Evolutionary conservation across 148 eudicot species (phyloP).

Genomic region (Camellia japonica): DNA sequence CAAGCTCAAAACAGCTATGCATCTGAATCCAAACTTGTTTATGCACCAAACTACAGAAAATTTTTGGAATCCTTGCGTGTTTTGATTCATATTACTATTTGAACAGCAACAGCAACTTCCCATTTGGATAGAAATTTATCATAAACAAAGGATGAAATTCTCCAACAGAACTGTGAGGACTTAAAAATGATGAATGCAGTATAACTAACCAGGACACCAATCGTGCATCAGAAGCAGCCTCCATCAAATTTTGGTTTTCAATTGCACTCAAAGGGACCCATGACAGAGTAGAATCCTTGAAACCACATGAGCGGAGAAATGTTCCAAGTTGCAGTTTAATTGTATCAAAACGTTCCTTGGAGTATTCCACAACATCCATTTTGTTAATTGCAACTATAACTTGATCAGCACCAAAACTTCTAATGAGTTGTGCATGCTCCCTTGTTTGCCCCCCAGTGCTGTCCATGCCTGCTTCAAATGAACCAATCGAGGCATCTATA

Average conservation of each 20-base stretch:
- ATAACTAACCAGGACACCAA: slow-evolving; percentile 73
- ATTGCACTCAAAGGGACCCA: slow-evolving; percentile 96
- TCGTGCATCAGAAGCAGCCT: slow-evolving; percentile 65
- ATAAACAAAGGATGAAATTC: background rate
- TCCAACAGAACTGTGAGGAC: slow-evolving; percentile 7
- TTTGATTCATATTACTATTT: background rate
- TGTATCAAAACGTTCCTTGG: slow-evolving; percentile 73
- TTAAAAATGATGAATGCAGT: slow-evolving; percentile 1
- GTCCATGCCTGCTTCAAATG: slow-evolving; percentile 90
- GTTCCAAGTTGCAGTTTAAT: slow-evolving; percentile 79
- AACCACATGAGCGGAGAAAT: slow-evolving; percentile 83
- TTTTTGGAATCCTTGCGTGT: background rate
- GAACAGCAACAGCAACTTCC: background rate
- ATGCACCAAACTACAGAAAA: background rate
- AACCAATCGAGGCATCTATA: slow-evolving; percentile 85
- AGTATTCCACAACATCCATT: slow-evolving; percentile 88
- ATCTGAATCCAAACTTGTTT: slow-evolving; percentile 6
- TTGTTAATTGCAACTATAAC: slow-evolving; percentile 82
- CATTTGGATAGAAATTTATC: background rate
- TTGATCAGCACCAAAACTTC: slow-evolving; percentile 97
- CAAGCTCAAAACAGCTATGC: slow-evolving; percentile 3
- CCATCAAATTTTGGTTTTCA: slow-evolving; percentile 86
- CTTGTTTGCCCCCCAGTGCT: slow-evolving; percentile 82
- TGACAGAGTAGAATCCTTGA: slow-evolving; percentile 69
- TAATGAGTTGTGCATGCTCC: slow-evolving; percentile 91